These are phyloP conservation scores for Plasmodium coatneyi DNA, from an alignment of 169 alveolate genomes.

Conservation along the genomic window DNA sequence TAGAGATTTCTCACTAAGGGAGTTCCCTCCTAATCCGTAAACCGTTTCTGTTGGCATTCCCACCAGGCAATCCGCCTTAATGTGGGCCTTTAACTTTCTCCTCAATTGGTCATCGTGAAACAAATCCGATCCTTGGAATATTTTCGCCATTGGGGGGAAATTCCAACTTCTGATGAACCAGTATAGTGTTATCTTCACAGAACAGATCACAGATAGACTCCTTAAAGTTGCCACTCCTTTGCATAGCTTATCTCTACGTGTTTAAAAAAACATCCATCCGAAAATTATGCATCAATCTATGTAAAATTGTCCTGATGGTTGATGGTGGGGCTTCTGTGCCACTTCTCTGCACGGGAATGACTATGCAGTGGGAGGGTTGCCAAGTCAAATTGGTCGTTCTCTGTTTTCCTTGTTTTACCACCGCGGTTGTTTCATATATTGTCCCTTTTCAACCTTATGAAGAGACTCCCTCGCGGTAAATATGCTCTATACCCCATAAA, in stretches of 20 bases:
- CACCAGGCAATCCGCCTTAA: constrained; percentile 89
- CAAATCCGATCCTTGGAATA: constrained; percentile 47
- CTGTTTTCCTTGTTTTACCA: background rate
- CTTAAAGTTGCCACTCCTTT: background rate
- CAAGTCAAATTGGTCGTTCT: background rate
- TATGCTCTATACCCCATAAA: background rate
- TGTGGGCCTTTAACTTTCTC: constrained; percentile 44
- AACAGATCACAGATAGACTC: background rate
- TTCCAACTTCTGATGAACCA: background rate
- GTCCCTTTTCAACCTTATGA: background rate
- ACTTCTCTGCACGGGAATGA: background rate
- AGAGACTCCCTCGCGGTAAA: background rate
- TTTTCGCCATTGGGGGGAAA: constrained; percentile 16
- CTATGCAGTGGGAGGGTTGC: background rate
- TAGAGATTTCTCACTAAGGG: constrained; percentile 90
- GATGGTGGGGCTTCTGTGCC: background rate
- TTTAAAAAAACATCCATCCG: background rate
- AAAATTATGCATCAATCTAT: background rate
- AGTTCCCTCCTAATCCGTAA: constrained; percentile 97
- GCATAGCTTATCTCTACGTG: background rate
- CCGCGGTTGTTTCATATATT: background rate
- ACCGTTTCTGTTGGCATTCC: constrained; percentile 98
- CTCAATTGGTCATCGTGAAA: constrained; percentile 25
- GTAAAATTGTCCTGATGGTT: background rate
- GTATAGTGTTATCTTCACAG: background rate